A percentile compares a stretch with the other conserved stretches of the same genome.
Conservation (phyloP, 1,139 yeast genomes). For the Protomyces pachydermus region DNA sequence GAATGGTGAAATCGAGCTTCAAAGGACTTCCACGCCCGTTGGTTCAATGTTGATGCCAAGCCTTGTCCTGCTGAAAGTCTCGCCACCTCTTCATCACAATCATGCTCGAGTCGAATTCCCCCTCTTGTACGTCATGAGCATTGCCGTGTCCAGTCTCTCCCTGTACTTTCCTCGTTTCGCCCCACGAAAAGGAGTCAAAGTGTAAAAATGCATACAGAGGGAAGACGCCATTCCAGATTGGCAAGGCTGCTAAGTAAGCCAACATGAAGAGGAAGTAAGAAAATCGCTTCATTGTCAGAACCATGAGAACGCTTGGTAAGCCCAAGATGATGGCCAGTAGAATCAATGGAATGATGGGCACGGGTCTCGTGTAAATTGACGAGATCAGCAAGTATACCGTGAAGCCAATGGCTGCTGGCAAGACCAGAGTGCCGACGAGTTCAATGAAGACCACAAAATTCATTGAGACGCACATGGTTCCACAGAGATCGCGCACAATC, state of each 20-base stretch:
- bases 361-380: constrained; percentile 74
- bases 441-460: constrained; percentile 87
- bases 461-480: constrained; percentile 96
- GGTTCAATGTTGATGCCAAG: background rate
- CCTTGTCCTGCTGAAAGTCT: constrained; percentile 70
- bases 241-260: constrained; percentile 74
- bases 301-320: constrained; percentile 78
- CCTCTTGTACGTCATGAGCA: constrained; percentile 66
- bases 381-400: constrained; percentile 74
- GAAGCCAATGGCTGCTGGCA: constrained; percentile 87
- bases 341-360: constrained; percentile 74
- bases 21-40: background rate
- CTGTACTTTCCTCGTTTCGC: constrained; percentile 83
- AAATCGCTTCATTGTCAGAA: constrained; percentile 77
- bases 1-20: too few species aligned
- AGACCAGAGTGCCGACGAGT: constrained; percentile 79
- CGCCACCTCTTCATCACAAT: constrained; percentile 92
- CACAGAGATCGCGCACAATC: constrained; percentile 85
- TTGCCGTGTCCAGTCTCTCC: constrained; percentile 53
- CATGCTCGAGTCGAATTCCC: constrained; percentile 81
- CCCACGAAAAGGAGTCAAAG: constrained; percentile 98
- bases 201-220: constrained; percentile 69
- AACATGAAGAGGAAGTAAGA: constrained; percentile 78
- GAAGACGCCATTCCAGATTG: constrained; percentile 89
- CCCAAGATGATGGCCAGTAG: constrained; percentile 81